Evolutionary conservation across 2,329 filamentous ascomycete genomes (phyloP), one percentile per base, ranked within the genome.

Genomic region (Venturia oleaginea): DNA sequence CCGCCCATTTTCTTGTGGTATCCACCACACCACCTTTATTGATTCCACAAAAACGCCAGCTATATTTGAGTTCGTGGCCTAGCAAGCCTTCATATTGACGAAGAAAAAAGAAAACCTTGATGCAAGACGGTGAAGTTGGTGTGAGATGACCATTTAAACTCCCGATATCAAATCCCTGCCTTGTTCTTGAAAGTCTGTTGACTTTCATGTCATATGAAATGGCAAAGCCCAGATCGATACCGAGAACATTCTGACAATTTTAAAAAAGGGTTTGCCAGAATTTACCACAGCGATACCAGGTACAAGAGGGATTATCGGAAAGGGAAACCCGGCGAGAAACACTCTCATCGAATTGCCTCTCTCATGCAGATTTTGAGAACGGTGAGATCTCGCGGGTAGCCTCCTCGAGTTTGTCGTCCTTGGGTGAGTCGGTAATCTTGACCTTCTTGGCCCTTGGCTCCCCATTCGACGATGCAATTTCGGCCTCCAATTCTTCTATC

Each of bases 401-500:
- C 27, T 32, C 15, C 27, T 32, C 60, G 10, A 48, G 38, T 46
- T 13, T 43, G 60, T 57, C 55, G 24, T 81, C 78, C 61, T 81
- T 79, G 61, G 82, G 78, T 65, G 81, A 76, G 67, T 85, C 82
- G 67, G 81, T 81, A 64, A 85, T 75, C 81, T 79, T 74, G 83
- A 82, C 72, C 80, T 81, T 75, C 85, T 85, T 66, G 81, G 77
- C 34, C 76, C 74, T 55, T 80, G 46, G 81, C 67, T 81, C 81
- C 27, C 75, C 74, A 46, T 74, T 64, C 37, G 66, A 51, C 22
- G 22, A 51, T 11, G 46, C 59, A 46, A 57, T 32, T 17, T 76
- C 74, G 22, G 67, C 70, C 61, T 77, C 75, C 22, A 74, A 66
- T 64, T 59, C 64, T 0, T 63, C 48, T 30, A 65, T 38, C 34